Conservation (phyloP, 129 eudicot species). For the Lonicera japonica region DNA sequence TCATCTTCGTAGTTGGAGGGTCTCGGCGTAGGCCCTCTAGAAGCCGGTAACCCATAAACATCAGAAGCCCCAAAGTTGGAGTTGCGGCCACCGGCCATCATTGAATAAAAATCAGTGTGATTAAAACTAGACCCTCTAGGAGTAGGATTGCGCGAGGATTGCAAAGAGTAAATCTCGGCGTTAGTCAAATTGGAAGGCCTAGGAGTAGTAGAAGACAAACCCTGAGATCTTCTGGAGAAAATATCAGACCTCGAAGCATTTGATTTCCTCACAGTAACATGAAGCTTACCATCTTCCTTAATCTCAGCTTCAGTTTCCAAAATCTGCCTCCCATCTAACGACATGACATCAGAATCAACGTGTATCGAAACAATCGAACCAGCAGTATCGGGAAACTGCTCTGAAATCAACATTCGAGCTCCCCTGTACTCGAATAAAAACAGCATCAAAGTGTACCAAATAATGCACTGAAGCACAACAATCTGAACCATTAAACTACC, state of each 20-base stretch:
- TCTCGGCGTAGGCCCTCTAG: slow-evolving; percentile 71
- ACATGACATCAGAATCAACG: slow-evolving; percentile 79
- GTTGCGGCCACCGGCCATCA: slow-evolving; percentile 58
- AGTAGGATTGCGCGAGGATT: slow-evolving; percentile 66
- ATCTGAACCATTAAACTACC: slow-evolving; percentile 80
- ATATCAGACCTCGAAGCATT: slow-evolving; percentile 77
- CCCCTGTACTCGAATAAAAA: slow-evolving; percentile 79
- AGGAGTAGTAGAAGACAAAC: slow-evolving; percentile 50
- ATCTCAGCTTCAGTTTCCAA: slow-evolving; percentile 76
- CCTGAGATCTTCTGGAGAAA: slow-evolving; percentile 56
- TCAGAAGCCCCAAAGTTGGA: slow-evolving; percentile 80
- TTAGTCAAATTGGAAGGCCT: slow-evolving; percentile 67
- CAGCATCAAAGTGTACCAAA: slow-evolving; percentile 83
- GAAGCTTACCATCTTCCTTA: slow-evolving; percentile 69
- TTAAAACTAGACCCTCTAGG: slow-evolving; percentile 77
- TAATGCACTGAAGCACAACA: slow-evolving; percentile 75
- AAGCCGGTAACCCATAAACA: slow-evolving; percentile 53
- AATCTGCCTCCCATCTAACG: slow-evolving; percentile 67
- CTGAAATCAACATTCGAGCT: slow-evolving; percentile 60
- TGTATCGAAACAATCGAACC: slow-evolving; percentile 73
- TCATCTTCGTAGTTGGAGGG: slow-evolving; percentile 71
- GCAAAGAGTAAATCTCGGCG: slow-evolving; percentile 76
- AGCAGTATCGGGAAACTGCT: slow-evolving; percentile 81
- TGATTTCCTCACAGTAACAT: slow-evolving; percentile 67
- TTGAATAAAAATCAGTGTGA: slow-evolving; percentile 63